Evolutionary conservation across 1,284 basidiomycete species (phyloP), one percentile per base, ranked within the genome.

Genomic region (Coriolopsis trogii): DNA sequence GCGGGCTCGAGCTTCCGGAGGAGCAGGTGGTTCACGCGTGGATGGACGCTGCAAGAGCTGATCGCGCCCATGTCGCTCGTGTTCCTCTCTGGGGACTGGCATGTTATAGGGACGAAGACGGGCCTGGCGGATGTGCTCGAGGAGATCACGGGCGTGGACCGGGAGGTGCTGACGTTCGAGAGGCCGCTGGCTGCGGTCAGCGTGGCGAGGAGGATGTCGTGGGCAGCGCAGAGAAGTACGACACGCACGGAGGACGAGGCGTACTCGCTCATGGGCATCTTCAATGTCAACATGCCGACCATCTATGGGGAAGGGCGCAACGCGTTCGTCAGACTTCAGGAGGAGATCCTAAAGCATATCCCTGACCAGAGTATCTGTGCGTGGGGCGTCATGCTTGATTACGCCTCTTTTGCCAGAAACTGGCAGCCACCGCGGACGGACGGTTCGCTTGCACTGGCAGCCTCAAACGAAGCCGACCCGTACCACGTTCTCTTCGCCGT

Each of bases 31-130:
- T 58, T 49, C 41, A 48, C 47, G 28, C 48, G 53, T 3, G 48
- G 53, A 9, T 55, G 57, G 53, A 59, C 50, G 23, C 31, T 58
- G 33, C 56, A 55, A 47, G 56, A 58, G 47, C 51, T 55, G 44
- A 39, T 55, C 38, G 40, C 56, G 21, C 56, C 52, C 12, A 30
- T 39, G 15, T 25, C 33, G 12, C 50, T 53, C 23, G 31, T 58
- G n/a, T 49, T 58, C 48, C 21, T 53, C 9, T 50, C 50, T 30
- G 44, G 26, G 44, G 41, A 47, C 18, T 58, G 56, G 50, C 33
- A 28, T 1, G 39, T 42, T 3, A 23, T 58, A n/a, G 53, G 56
- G 6, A 53, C 53, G 20, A 49, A 50, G 42, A 46, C 47, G n/a
- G 40, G 41, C 28, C 28, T 58, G 6, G 56, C 53, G 23, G 30